Evolutionary conservation across 2,329 filamentous ascomycete species (phyloP), one percentile per base, ranked within the genome.

Genomic region (Sporothrix schenckii): DNA sequence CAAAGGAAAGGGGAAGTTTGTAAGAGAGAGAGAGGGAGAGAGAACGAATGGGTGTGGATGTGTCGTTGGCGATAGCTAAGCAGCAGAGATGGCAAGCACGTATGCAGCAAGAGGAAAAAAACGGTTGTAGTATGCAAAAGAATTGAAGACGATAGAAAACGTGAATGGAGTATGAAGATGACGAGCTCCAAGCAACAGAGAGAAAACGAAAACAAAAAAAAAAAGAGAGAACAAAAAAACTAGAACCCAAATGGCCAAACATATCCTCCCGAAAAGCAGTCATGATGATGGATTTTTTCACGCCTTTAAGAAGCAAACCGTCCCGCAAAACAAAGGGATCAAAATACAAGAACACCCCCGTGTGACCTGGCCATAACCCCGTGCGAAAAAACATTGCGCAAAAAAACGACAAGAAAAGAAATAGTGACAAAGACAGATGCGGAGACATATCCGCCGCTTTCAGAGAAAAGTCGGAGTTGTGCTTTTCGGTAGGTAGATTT

Each of bases 261-360:
- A 71, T 34, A 9, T 65, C 61, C 30, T 44, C 47, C 68, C 21
- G 27, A 49, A 41, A 34, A 66, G 27, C 24, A 54, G 53, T 70
- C 27, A 66, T 68, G 66, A 60, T 58, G 44, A 54, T 67, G 19
- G 54, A 10, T 61, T 52, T 69, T 69, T 69, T 69, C 56, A 61
- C 56, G 67, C 69, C 69, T 66, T 66, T n/a, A 61, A 27, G 58
- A 58, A 67, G 27, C 30, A 68, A 16, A n/a, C 52, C 52, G 39
- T 58, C 66, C 63, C 24, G 47, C 11, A 39, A 50, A 53, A 24
- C 24, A 2, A 14, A 44, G 24, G 27, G 27, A 54, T 39, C 7
- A n/a, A 34, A 27, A 34, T 16, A 16, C 44, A 66, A 66, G 41
- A n/a, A 65, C 41, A 50, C 41, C 41, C 41, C 61, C 61, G n/a